Evolutionary conservation across 495 filamentous ascomycete species (phyloP), one percentile per base, ranked within the genome.

Genomic region (Zalerion maritima): DNA sequence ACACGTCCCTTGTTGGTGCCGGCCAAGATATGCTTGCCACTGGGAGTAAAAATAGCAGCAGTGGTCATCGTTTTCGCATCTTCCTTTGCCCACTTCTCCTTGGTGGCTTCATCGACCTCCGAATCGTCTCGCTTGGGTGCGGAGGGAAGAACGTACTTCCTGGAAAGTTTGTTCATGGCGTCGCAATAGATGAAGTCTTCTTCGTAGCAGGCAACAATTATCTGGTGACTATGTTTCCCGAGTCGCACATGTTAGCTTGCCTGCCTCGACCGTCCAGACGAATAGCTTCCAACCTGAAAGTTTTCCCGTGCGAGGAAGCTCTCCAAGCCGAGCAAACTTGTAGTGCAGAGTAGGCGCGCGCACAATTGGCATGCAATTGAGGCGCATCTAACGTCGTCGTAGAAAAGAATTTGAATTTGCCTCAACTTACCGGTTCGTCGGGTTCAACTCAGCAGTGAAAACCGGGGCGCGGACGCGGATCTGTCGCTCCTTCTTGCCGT

Each of bases 31-130:
- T 94, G 78, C 26, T 83, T 74, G 13, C 89, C 89, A 2, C 75
- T 62, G 0, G 70, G 69, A 0, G 80, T 86, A 59, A 93, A 99
- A 17, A 92, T 67, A 1, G 84, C 78, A 6, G 82, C 82, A 18
- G 86, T 94, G 1, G 89, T 94, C 28, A 82, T 79, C 42, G 89
- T 81, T 40, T 91, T 94, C 8, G 89, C 84, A 43, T 94, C 87
- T 45, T 87, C 78, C 6, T 81, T 81, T 2, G 78, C 78, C 46
- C 87, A 80, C 43, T 93, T 93, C 40, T 87, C 83, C 21, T 67
- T 73, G 8, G 65, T 52, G 5, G 68, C 67, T 8, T 63, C 57
- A 30, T 78, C 73, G 31, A 66, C 47, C 22, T 77, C 75, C 41
- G 75, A 69, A 29, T 71, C 69, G 21, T 68, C 55, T 29, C 84